Evolutionary conservation across 805 yeast genomes (phyloP).

Genomic region (Gaillardinia entomophila): DNA sequence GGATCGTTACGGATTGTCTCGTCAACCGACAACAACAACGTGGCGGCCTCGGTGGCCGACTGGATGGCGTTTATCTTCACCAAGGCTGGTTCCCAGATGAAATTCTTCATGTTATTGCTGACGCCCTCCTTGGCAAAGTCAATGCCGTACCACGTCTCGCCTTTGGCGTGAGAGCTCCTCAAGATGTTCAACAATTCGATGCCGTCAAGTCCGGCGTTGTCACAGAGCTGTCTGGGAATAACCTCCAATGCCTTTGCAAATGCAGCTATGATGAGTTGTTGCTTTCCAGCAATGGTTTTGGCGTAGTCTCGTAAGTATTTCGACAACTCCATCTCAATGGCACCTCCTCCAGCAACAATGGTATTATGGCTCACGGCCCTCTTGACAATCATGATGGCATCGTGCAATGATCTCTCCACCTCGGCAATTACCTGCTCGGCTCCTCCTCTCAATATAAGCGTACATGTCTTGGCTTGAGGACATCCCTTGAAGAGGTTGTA

Average conservation of each 20-base stretch:
- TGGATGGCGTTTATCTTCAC: conserved; percentile 91
- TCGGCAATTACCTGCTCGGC: conserved; percentile 98
- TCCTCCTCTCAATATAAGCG: conserved; percentile 91
- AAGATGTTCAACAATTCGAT: conserved; percentile 88
- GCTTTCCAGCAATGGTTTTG: conserved; percentile 88
- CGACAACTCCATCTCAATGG: conserved; percentile 95
- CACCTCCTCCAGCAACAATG: conserved; percentile 99
- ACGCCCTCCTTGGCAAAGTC: conserved; percentile 82
- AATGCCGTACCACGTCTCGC: conserved; percentile 87
- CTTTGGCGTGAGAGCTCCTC: conserved; percentile 91
- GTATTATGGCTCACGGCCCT: conserved; percentile 82
- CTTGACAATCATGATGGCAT: conserved; percentile 97
- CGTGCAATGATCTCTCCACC: conserved; percentile 95
- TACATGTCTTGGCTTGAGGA: conserved; percentile 88
- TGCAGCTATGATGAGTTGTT: conserved; percentile 86
- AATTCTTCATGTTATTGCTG: conserved; percentile 76
- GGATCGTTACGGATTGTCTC: conserved; percentile 82
- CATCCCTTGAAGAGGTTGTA: conserved; percentile 91
- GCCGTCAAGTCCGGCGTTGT: conserved; percentile 98
- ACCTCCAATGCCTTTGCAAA: conserved; percentile 93
- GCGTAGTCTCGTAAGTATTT: conserved; percentile 82
- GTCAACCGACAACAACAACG: conserved; percentile 87
- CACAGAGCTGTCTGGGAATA: conserved; percentile 95
- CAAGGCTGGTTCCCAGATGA: conserved; percentile 97
- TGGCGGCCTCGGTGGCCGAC: conserved; percentile 96